These are phyloP conservation scores for Starmerella geochares DNA, from an alignment of 805 yeast species.

Conservation along the genomic window DNA sequence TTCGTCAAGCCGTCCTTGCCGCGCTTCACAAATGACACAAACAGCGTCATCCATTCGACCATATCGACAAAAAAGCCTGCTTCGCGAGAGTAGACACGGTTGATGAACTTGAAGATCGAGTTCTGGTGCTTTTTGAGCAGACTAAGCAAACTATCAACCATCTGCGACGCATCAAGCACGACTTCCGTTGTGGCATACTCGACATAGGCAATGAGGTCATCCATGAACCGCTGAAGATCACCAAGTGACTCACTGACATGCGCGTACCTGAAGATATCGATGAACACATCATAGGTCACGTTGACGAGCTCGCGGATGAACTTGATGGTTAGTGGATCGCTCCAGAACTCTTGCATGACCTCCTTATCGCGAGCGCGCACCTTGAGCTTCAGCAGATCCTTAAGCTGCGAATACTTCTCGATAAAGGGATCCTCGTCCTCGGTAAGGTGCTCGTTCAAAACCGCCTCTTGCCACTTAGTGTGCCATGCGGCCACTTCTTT, in stretches of 20 bases:
- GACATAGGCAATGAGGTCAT: constrained; percentile 52
- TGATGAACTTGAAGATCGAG: constrained; percentile 62
- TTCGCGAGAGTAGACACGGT: constrained; percentile 73
- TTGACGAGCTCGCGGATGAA: constrained; percentile 64
- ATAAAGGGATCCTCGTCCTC: constrained; percentile 31
- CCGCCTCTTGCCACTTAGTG: constrained; percentile 32
- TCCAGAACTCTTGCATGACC: constrained; percentile 67
- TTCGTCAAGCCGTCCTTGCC: constrained; percentile 40
- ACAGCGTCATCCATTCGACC: constrained; percentile 61
- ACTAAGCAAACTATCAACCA: constrained; percentile 55
- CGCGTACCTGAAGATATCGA: constrained; percentile 56
- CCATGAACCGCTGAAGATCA: constrained; percentile 54
- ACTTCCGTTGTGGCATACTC: constrained; percentile 43
- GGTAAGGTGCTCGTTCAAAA: constrained; percentile 22
- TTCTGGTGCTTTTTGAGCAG: constrained; percentile 65
- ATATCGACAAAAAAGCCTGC: constrained; percentile 61
- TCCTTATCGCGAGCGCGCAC: constrained; percentile 68
- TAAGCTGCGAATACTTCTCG: constrained; percentile 43
- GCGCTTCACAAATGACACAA: constrained; percentile 51
- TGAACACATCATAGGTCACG: constrained; percentile 64
- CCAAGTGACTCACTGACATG: constrained; percentile 55
- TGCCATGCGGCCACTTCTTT: constrained; percentile 29
- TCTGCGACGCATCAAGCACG: constrained; percentile 45
- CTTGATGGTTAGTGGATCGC: constrained; percentile 69
- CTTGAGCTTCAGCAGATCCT: constrained; percentile 52